Conservation (phyloP, 169 alveolate genomes). For the Eimeria praecox region DNA sequence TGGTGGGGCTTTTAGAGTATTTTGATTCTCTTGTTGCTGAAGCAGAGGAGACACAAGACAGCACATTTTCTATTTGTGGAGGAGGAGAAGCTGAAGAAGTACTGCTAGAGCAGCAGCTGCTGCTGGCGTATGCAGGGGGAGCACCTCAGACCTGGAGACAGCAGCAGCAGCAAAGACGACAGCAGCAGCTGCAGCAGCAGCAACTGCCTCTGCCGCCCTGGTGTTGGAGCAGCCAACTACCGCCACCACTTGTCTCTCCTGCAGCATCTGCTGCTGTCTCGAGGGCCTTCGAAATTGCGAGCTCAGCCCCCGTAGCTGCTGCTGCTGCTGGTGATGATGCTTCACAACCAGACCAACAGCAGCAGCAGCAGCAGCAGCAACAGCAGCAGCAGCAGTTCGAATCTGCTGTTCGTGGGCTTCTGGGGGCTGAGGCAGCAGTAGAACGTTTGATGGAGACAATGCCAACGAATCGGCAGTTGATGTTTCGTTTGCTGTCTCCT, state of each 20-base stretch:
- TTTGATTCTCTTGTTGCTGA: constrained; percentile 23
- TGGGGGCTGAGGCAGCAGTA: constrained; percentile 23
- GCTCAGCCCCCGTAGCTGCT: neutral
- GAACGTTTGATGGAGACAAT: constrained; percentile 48
- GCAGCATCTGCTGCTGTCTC: constrained; percentile 55
- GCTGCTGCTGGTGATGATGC: constrained; percentile 49
- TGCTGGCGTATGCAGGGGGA: neutral
- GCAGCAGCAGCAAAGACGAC: constrained; percentile 38
- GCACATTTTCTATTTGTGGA: constrained; percentile 6
- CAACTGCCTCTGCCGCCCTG: constrained; percentile 14
- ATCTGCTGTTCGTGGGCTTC: constrained; percentile 43
- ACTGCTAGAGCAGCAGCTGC: constrained; percentile 75
- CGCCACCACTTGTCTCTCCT: constrained; percentile 65
- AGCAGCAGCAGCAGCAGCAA: neutral
- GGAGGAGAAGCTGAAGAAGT: constrained; percentile 70
- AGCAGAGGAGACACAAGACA: neutral
- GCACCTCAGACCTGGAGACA: neutral
- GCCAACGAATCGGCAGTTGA: constrained; percentile 39
- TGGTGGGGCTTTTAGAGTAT: constrained; percentile 37
- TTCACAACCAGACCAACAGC: neutral
- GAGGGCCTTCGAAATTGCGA: constrained; percentile 33
- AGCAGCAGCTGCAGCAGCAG: constrained; percentile 46
- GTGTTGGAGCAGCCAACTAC: constrained; percentile 53
- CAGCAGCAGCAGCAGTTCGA: constrained; percentile 49
- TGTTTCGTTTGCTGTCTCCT: constrained; percentile 56